phyloP scores from a whole-genome alignment of 1,139 yeast genomes.

The Eremothecium gossypii region DNA sequence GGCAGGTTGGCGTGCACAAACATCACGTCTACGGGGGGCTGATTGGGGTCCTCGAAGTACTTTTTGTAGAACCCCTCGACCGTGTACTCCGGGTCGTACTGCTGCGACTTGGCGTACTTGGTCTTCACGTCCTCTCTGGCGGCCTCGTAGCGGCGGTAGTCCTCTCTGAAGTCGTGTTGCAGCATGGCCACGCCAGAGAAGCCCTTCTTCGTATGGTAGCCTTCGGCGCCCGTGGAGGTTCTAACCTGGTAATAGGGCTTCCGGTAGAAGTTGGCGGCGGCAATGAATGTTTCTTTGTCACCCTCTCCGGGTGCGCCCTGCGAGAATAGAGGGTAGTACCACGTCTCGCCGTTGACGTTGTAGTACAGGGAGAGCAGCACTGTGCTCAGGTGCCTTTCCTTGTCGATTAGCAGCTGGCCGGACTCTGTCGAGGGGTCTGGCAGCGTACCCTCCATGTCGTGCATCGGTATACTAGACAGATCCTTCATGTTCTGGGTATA shows the following conservation, averaged over 20 bases:
- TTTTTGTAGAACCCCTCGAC: constrained; percentile 18
- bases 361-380: constrained; percentile 64
- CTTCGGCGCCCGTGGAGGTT: constrained; percentile 28
- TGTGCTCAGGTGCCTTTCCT: constrained; percentile 54
- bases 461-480: constrained; percentile 43
- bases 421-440: constrained; percentile 80
- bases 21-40: constrained; percentile 20
- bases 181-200: constrained; percentile 29
- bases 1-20: constrained; percentile 29
- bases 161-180: constrained; percentile 27
- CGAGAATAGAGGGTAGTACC: constrained; percentile 74
- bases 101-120: constrained; percentile 9
- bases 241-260: constrained; percentile 63
- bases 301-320: constrained; percentile 88
- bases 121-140: constrained; percentile 15
- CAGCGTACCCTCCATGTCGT: constrained; percentile 58
- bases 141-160: constrained; percentile 17
- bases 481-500: constrained; percentile 24
- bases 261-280: constrained; percentile 60
- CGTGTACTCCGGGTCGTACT: constrained; percentile 18
- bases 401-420: constrained; percentile 69
- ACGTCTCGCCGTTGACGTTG: constrained; percentile 68
- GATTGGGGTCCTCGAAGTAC: constrained; percentile 14
- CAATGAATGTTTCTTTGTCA: constrained; percentile 80
- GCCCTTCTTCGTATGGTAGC: constrained; percentile 18